A percentile compares a stretch with the other conserved stretches of the same genome.
Evolutionary conservation across 106 monocot genomes (phyloP).

Genomic region (Acanthochlamys bracteata): DNA sequence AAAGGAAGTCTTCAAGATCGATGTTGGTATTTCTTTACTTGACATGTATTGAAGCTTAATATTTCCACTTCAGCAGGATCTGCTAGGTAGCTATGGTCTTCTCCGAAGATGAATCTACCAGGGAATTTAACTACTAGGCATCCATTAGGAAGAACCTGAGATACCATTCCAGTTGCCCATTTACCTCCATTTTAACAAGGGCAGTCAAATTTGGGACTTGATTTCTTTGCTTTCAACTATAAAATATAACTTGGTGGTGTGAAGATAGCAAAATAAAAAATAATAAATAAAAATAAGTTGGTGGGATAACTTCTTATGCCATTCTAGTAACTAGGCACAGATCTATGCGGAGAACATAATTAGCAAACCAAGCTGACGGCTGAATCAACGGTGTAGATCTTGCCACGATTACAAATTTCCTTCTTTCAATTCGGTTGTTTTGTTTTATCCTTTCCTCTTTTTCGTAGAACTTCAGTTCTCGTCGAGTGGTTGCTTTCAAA

Average conservation of each 20-base stretch:
- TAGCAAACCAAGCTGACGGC: no score
- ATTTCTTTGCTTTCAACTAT: constrained; percentile 36
- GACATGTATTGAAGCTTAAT: constrained; percentile 56
- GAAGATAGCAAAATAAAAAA: no score
- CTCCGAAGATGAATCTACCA: constrained; percentile 50
- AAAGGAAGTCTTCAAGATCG: constrained; percentile 88
- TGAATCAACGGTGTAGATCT: no score
- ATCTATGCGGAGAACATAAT: no score
- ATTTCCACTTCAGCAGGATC: constrained; percentile 74
- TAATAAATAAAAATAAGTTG: no score
- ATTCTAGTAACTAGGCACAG: no score
- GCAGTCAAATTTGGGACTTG: constrained; percentile 62
- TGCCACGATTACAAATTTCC: background rate
- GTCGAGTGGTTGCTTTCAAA: background rate
- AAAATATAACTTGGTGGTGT: no score
- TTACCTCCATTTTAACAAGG: constrained; percentile 26
- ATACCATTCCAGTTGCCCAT: constrained; percentile 57
- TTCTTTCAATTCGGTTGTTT: no score
- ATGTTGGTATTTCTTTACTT: constrained; percentile 86
- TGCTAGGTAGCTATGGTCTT: constrained; percentile 26
- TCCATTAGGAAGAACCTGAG: constrained; percentile 62
- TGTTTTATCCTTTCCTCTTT: background rate
- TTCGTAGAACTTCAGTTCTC: no score
- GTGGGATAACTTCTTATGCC: no score
- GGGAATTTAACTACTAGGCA: constrained; percentile 81